phyloP scores from a whole-genome alignment of 148 eudicot genomes.

The Vaccinium vitisidaea region DNA sequence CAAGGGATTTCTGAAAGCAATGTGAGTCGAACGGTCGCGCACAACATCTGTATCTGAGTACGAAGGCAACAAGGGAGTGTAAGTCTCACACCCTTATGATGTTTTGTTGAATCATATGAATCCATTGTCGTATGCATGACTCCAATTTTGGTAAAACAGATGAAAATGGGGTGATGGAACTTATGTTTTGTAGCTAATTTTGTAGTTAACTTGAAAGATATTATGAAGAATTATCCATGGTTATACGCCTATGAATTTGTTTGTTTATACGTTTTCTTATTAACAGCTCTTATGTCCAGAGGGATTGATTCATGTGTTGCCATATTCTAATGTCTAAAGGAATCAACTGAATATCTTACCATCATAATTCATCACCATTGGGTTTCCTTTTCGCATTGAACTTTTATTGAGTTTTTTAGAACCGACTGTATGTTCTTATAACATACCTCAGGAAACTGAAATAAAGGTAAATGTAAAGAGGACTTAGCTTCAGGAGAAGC shows the following conservation, averaged over 20 bases:
- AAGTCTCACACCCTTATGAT: too few relatives aligned
- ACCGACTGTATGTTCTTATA: not conserved
- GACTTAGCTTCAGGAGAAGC: not conserved
- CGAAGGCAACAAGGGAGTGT: too few relatives aligned
- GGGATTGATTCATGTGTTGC: not conserved
- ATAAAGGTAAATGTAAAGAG: not conserved
- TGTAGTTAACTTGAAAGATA: not conserved
- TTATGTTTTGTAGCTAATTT: not conserved
- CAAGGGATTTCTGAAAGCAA: too few relatives aligned
- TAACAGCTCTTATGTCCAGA: not conserved
- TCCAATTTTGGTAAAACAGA: not conserved
- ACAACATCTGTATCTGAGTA: too few relatives aligned
- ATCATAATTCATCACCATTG: not conserved
- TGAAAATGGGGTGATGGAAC: not conserved
- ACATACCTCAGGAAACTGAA: not conserved
- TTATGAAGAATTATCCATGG: not conserved
- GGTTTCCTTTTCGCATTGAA: not conserved
- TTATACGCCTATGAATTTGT: not conserved
- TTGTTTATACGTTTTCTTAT: not conserved
- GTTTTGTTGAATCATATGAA: not conserved
- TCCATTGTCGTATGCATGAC: not conserved
- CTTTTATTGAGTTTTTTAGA: not conserved
- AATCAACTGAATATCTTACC: not conserved
- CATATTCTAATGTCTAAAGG: not conserved
- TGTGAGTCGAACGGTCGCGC: too few relatives aligned